Evolutionary conservation across 306 rosid genomes (phyloP).

Genomic region (Lathyrus aphaca): DNA sequence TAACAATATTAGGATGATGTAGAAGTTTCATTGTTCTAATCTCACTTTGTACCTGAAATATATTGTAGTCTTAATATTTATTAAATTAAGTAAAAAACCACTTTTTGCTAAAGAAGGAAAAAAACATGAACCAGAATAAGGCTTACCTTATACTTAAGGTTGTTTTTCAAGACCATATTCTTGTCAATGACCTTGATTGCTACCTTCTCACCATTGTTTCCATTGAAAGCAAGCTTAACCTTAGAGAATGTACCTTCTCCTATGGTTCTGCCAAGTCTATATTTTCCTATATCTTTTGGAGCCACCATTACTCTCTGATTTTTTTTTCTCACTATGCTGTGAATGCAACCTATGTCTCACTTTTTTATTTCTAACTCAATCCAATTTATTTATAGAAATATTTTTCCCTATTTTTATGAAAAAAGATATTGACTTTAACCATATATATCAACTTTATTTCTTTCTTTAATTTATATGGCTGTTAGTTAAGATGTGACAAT

Average conservation of each 20-base stretch:
- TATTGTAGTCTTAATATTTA: neutral
- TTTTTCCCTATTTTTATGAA: neutral
- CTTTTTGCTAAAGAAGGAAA: neutral
- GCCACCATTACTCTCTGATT: conserved; percentile 51
- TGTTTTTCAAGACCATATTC: conserved; percentile 61
- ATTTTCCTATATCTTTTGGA: conserved; percentile 57
- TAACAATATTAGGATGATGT: conserved; percentile 73
- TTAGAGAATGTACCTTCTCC: conserved; percentile 87
- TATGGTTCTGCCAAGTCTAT: conserved; percentile 61
- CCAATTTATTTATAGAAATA: conserved; percentile 8
- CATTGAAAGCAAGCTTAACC: conserved; percentile 66
- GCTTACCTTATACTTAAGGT: conserved; percentile 68
- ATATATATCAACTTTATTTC: neutral
- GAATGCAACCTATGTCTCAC: neutral
- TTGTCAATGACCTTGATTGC: conserved; percentile 80
- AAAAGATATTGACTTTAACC: neutral
- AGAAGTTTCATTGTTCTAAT: conserved; percentile 82
- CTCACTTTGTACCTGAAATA: conserved; percentile 80
- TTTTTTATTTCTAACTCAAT: conserved; percentile 1
- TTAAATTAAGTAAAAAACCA: neutral
- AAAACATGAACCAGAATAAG: conserved; percentile 15
- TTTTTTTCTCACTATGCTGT: neutral
- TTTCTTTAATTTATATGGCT: neutral
- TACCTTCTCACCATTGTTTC: conserved; percentile 52
- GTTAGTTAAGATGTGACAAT: neutral